Conservation (phyloP, 2,329 filamentous ascomycete genomes). For the Podosphaera aphanis region DNA sequence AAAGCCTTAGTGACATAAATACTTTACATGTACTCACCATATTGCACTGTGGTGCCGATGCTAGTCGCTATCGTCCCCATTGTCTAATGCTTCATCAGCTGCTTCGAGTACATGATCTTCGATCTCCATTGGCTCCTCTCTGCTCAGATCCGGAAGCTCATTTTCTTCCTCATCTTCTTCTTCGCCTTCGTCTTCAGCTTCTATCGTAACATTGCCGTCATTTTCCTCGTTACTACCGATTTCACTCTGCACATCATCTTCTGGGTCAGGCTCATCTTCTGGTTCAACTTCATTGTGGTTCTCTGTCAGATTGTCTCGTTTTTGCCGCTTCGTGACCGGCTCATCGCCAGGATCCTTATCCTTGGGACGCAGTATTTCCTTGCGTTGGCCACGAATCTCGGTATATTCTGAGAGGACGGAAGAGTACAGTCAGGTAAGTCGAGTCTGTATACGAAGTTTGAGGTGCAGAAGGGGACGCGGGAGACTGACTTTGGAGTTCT, state of each 20-base stretch:
- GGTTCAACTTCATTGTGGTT: neutral
- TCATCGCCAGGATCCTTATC: slow-evolving; percentile 20
- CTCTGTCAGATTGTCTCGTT: neutral
- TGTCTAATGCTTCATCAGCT: slow-evolving; percentile 2
- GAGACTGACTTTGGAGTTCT: slow-evolving; percentile 41
- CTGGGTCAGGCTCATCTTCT: neutral
- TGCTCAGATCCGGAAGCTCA: neutral
- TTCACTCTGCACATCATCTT: neutral
- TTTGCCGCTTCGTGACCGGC: neutral
- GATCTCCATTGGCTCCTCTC: neutral
- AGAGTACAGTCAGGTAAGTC: neutral
- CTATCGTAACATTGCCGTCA: slow-evolving; percentile 37
- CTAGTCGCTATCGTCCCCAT: slow-evolving; percentile 3
- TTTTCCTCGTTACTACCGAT: slow-evolving; percentile 38
- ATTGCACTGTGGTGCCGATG: neutral
- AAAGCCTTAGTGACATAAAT: too few species aligned
- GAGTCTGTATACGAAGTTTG: slow-evolving; percentile 3
- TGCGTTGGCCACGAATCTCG: slow-evolving; percentile 2
- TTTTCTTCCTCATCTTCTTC: slow-evolving; percentile 20
- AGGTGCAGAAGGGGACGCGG: slow-evolving; percentile 14
- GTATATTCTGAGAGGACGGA: slow-evolving; percentile 4
- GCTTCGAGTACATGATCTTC: neutral
- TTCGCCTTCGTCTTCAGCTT: slow-evolving; percentile 16
- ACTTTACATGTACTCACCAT: neutral
- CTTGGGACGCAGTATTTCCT: slow-evolving; percentile 32